A percentile compares a stretch with the other conserved stretches of the same genome.
phyloP scores from a whole-genome alignment of 2,329 filamentous ascomycete genomes.

The Cladosporium halotolerans region DNA sequence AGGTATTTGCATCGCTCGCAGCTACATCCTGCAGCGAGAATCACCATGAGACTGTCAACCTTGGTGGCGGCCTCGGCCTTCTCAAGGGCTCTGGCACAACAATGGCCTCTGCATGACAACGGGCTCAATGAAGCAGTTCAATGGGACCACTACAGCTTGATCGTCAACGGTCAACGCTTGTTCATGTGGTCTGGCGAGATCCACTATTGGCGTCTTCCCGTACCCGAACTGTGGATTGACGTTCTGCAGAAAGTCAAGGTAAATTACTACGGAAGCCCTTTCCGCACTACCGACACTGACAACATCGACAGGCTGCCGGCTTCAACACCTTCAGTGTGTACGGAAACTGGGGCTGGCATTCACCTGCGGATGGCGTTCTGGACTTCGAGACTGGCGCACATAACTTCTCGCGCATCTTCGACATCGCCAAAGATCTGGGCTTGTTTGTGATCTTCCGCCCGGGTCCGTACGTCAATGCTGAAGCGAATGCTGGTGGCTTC shows the following conservation, averaged over 20 bases:
- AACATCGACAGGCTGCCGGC: constrained; percentile 47
- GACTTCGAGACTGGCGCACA: constrained; percentile 50
- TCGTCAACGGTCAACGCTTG: constrained; percentile 62
- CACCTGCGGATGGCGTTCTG: constrained; percentile 23
- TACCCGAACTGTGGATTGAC: constrained; percentile 60
- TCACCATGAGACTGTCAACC: background rate
- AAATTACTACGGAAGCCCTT: background rate
- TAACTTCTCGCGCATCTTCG: constrained; percentile 67
- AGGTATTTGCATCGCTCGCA: too few relatives aligned
- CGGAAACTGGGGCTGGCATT: constrained; percentile 58
- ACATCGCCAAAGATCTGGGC: constrained; percentile 64
- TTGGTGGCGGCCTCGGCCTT: background rate
- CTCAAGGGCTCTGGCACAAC: constrained; percentile 18
- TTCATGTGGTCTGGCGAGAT: constrained; percentile 69
- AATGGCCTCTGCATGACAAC: constrained; percentile 45
- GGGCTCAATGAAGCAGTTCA: constrained; percentile 43
- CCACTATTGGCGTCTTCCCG: constrained; percentile 61
- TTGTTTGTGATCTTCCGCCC: constrained; percentile 64
- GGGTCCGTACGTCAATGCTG: constrained; percentile 56
- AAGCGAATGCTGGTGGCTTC: constrained; percentile 69
- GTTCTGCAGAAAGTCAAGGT: constrained; percentile 75
- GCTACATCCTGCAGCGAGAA: too few relatives aligned
- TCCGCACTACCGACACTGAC: background rate
- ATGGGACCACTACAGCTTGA: constrained; percentile 51
- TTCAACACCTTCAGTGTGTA: constrained; percentile 79